Evolutionary conservation across 1,284 basidiomycete genomes (phyloP).

Genomic region (Puccinia triticina): DNA sequence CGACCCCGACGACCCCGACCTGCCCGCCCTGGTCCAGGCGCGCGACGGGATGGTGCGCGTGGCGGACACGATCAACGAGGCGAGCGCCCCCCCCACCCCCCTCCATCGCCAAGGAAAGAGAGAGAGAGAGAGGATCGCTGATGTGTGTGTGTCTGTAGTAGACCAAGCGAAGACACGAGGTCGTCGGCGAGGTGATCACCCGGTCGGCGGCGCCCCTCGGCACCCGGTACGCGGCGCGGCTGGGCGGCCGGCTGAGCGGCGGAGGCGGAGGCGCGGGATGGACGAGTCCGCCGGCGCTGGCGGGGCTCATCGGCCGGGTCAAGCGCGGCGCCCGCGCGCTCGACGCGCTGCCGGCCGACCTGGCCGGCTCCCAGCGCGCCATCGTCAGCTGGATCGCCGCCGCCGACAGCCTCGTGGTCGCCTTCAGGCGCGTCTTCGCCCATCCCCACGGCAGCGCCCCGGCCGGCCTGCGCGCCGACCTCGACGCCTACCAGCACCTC

Average conservation of each 20-base stretch:
- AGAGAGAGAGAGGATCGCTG: no score
- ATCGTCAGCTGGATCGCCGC: not conserved
- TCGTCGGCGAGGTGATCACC: slow-evolving; percentile 21
- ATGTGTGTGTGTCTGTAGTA: no score
- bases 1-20: slow-evolving; percentile 18
- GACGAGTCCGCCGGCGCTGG: not conserved
- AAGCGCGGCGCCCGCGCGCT: not conserved
- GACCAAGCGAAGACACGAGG: slow-evolving; percentile 10
- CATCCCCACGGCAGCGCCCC: not conserved
- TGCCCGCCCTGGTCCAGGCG: slow-evolving; percentile 1
- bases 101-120: not conserved
- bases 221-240: not conserved
- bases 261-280: not conserved
- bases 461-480: not conserved
- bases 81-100: not conserved
- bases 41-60: slow-evolving; percentile 3
- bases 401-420: slow-evolving; percentile 3
- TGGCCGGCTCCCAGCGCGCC: not conserved
- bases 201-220: not conserved
- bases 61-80: slow-evolving; percentile 16
- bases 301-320: not conserved
- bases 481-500: not conserved
- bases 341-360: not conserved
- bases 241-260: not conserved
- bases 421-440: not conserved